Percentiles rank a stretch among this genome's conserved stretches.
Conservation (phyloP, 768 basidiomycete species). For the Cubamyces sp. region DNA sequence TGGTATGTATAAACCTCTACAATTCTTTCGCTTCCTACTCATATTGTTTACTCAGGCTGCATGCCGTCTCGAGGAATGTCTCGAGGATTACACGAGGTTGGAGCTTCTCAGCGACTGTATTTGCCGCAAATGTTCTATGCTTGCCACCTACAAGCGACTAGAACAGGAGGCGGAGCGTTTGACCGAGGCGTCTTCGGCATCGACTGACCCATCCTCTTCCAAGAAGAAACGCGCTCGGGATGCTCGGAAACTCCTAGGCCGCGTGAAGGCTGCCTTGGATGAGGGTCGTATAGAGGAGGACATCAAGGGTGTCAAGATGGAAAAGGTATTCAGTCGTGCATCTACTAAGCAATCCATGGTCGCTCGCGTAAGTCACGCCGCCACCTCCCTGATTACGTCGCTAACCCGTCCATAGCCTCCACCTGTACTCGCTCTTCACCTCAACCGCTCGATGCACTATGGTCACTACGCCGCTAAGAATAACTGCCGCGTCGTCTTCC, state of each 20-base stretch:
- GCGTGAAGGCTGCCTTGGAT: slow-evolving; percentile 65
- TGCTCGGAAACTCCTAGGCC: slow-evolving; percentile 62
- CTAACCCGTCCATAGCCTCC: slow-evolving; percentile 62
- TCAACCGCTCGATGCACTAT: slow-evolving; percentile 89
- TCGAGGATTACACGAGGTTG: slow-evolving; percentile 86
- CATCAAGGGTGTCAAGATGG: slow-evolving; percentile 76
- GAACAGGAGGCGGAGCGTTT: slow-evolving; percentile 64
- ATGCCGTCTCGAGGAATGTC: slow-evolving; percentile 79
- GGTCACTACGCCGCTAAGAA: slow-evolving; percentile 84
- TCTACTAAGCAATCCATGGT: slow-evolving; percentile 94
- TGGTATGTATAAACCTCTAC: slow-evolving; percentile 47
- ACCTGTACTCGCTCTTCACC: slow-evolving; percentile 81
- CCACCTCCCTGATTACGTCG: not conserved
- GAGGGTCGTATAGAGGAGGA: slow-evolving; percentile 85
- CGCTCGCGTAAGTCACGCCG: slow-evolving; percentile 64
- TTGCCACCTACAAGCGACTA: slow-evolving; percentile 72
- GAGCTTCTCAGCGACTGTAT: slow-evolving; percentile 91
- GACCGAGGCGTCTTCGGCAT: slow-evolving; percentile 34
- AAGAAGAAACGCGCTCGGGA: slow-evolving; percentile 80
- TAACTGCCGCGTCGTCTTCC: slow-evolving; percentile 76
- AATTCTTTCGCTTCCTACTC: slow-evolving; percentile 1
- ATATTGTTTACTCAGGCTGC: slow-evolving; percentile 46
- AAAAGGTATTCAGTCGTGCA: slow-evolving; percentile 72
- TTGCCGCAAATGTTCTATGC: slow-evolving; percentile 88
- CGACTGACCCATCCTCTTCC: slow-evolving; percentile 58